Conservation (phyloP, 2,329 filamentous ascomycete species). For the Parascedosporium putredinis region DNA sequence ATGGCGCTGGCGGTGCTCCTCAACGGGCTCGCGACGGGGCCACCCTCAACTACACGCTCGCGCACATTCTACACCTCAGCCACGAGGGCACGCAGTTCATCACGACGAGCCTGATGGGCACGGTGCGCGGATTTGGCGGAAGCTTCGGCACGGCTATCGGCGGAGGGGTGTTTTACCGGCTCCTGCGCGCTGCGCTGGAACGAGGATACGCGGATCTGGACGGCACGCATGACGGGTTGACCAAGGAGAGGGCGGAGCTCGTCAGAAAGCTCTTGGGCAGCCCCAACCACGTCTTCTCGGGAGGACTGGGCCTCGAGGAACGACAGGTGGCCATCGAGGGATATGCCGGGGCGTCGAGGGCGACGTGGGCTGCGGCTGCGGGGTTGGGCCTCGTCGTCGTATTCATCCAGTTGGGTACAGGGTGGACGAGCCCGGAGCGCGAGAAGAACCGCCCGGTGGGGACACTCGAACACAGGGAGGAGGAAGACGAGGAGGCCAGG, state of each 20-base stretch:
- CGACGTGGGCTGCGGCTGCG: conserved; percentile 38
- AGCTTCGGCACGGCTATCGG: conserved; percentile 73
- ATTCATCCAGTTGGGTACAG: conserved; percentile 37
- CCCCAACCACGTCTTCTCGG: conserved; percentile 37
- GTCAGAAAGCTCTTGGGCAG: conserved; percentile 38
- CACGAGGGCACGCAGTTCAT: conserved; percentile 59
- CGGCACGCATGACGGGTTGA: conserved; percentile 21
- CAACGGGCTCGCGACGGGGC: conserved; percentile 68
- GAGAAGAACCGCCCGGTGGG: conserved; percentile 37
- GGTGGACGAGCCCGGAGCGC: conserved; percentile 41
- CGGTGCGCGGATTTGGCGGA: conserved; percentile 72
- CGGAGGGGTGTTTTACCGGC: conserved; percentile 62
- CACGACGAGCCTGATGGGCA: conserved; percentile 63
- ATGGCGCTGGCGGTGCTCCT: conserved; percentile 54
- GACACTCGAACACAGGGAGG: no score
- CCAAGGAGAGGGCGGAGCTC: conserved; percentile 25
- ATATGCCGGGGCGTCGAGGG: conserved; percentile 34
- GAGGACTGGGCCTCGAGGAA: conserved; percentile 29
- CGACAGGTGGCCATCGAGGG: conserved; percentile 33
- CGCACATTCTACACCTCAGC: conserved; percentile 67
- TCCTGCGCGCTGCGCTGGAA: conserved; percentile 44
- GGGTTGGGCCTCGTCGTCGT: conserved; percentile 31
- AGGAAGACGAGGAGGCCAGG: conserved; percentile 20
- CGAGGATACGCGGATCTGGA: conserved; percentile 43
- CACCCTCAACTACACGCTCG: conserved; percentile 68